Conservation (phyloP, 1,284 basidiomycete species). For the Caloboletus inedulis region DNA sequence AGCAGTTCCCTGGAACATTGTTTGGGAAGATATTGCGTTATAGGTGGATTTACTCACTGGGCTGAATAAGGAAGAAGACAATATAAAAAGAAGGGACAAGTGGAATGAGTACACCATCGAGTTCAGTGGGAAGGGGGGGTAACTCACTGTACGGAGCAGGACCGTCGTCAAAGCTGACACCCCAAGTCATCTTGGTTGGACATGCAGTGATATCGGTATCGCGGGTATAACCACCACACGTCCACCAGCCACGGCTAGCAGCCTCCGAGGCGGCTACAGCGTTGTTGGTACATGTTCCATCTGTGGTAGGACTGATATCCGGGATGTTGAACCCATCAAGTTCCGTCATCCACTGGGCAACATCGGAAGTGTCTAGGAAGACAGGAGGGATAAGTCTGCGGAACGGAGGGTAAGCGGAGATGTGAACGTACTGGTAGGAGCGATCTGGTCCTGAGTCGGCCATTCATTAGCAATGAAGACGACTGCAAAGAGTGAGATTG, state of each 20-base stretch:
- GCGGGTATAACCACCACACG: slow-evolving; percentile 82
- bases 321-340: slow-evolving; percentile 73
- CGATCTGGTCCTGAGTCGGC: slow-evolving; percentile 67
- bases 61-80: slow-evolving; percentile 36
- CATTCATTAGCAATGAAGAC: slow-evolving; percentile 50
- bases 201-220: slow-evolving; percentile 67
- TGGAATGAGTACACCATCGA: slow-evolving; percentile 6
- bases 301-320: slow-evolving; percentile 51
- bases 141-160: slow-evolving; percentile 77
- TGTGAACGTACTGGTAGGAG: slow-evolving; percentile 52
- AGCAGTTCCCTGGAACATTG: slow-evolving; percentile 53
- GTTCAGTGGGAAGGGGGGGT: not conserved
- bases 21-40: slow-evolving; percentile 15
- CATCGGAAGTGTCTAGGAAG: slow-evolving; percentile 53
- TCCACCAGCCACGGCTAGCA: slow-evolving; percentile 74
- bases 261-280: slow-evolving; percentile 58
- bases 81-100: not conserved
- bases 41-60: slow-evolving; percentile 37
- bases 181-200: slow-evolving; percentile 80
- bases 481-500: slow-evolving; percentile 37
- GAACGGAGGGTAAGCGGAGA: not conserved
- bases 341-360: slow-evolving; percentile 73
- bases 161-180: slow-evolving; percentile 81
- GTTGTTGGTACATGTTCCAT: slow-evolving; percentile 65
- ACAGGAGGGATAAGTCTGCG: not conserved